Conservation (phyloP, 1,284 basidiomycete species). For the Ceratobasidium sp. region DNA sequence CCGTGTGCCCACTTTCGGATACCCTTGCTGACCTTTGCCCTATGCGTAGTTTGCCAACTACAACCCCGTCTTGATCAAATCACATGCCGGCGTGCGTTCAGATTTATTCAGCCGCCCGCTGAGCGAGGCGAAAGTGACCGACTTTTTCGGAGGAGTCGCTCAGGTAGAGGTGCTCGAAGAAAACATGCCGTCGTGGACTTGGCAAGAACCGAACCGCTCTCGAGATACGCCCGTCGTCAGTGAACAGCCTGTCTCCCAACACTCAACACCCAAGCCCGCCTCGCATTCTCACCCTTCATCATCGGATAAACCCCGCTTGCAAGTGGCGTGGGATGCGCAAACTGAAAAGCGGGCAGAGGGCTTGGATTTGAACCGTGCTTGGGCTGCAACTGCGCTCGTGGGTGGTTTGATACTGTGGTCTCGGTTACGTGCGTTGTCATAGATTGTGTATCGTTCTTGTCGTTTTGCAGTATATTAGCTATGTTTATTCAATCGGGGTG, state of each 20-base stretch:
- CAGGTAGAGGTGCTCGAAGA: conserved; percentile 70
- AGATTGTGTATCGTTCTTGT: neutral
- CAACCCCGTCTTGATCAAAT: conserved; percentile 78
- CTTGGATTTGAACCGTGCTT: neutral
- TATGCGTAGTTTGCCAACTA: conserved; percentile 78
- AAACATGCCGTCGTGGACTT: neutral
- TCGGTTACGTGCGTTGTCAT: conserved; percentile 6
- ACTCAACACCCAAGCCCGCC: neutral
- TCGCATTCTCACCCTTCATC: conserved; percentile 2
- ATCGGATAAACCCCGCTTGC: neutral
- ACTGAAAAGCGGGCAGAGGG: neutral
- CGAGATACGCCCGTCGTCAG: neutral
- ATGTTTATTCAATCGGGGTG: neutral
- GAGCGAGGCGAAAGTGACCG: conserved; percentile 81
- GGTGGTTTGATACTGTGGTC: conserved; percentile 18
- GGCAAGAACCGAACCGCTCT: conserved; percentile 1
- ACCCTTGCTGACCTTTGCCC: conserved; percentile 13
- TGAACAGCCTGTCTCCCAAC: neutral
- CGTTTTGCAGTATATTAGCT: neutral
- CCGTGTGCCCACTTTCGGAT: neutral
- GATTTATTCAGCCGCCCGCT: conserved; percentile 82
- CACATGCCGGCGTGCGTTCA: conserved; percentile 86
- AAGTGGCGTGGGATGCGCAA: conserved; percentile 7
- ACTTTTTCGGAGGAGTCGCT: conserved; percentile 95
- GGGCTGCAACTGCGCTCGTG: conserved; percentile 27